Base-by-base conservation (phyloP, 345 rosid species). In the Euphorbia pulcherrima region DNA sequence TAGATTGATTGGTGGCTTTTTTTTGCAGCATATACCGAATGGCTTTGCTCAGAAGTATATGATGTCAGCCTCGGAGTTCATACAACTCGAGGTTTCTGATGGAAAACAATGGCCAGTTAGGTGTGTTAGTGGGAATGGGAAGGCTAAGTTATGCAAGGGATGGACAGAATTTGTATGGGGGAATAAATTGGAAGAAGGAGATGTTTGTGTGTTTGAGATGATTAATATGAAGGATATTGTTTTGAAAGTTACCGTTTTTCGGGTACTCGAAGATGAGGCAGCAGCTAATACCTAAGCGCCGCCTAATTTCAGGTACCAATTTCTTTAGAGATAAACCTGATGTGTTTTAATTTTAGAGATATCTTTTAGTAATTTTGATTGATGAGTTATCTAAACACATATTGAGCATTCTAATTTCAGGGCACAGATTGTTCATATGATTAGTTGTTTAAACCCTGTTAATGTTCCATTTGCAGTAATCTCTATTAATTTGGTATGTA, bases 151-250 rank as follows among this genome's bases (percentile, higher is more conserved):
- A 16, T 68, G 81, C 76, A 79, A 83, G 69, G 91, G 91, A 64
- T 84, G 91, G 88, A 70, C 77, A 8, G 87, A 74, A 65, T 87
- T 83, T 68, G 79, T 72, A 3, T 63, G 72, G 84, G 87, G 75
- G 28, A 83, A 87, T 68, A 81, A 80, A 52, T 72, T 87, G 74
- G 80, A 77, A 1, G 83, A 83, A 78, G 87, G 88, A 6, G 88
- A 87, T 62, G 86, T 81, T 29, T 87, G 89, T 50, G 79, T 87
- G 30, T 85, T 85, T 21, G 87, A 85, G 85, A 71, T 83, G 77
- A 68, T 85, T 39, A 60, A 67, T 16, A 50, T 65, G 3, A 73
- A 75, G 37, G 84, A 83, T 24, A 61, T 78, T 40, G 78, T 79
- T 29, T 62, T 87, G 67, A 83, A 77, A 77, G 92, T 80, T 63